phyloP scores from a whole-genome alignment of 306 rosid species.

The Canavalia ensiformis region DNA sequence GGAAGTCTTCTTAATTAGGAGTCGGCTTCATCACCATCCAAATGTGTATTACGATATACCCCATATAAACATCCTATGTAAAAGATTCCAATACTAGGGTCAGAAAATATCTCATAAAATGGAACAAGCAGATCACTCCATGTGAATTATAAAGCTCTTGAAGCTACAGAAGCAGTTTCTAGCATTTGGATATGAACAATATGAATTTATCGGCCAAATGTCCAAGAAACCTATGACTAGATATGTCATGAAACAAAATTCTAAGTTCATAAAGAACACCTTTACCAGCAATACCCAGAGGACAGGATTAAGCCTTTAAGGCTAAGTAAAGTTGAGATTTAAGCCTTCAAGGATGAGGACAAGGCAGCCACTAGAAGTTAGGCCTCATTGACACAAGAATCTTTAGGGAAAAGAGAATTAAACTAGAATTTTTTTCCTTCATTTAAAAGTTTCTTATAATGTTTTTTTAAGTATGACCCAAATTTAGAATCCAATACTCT shows the following conservation, averaged over 20 bases:
- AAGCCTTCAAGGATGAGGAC: conserved; percentile 29
- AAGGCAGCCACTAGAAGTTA: conserved; percentile 22
- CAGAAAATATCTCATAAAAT: conserved; percentile 64
- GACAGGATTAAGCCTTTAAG: conserved; percentile 7
- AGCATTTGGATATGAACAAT: conserved; percentile 50
- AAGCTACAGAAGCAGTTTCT: conserved; percentile 59
- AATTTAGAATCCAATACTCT: neutral
- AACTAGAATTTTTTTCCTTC: neutral
- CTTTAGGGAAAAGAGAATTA: neutral
- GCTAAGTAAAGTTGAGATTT: conserved; percentile 25
- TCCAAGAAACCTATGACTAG: conserved; percentile 45
- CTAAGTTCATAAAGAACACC: conserved; percentile 16
- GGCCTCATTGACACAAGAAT: conserved; percentile 20
- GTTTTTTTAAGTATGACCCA: neutral
- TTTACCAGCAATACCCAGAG: conserved; percentile 31
- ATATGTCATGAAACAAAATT: conserved; percentile 39
- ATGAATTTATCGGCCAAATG: conserved; percentile 44
- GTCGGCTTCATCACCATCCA: conserved; percentile 79
- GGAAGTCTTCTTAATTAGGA: conserved; percentile 68
- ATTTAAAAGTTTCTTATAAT: neutral
- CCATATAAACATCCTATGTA: conserved; percentile 74
- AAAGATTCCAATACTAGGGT: conserved; percentile 68
- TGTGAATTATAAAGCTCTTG: conserved; percentile 57
- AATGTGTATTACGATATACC: conserved; percentile 65
- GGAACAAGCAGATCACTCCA: conserved; percentile 65